Evolutionary conservation across 352 stramenopile genomes (phyloP).

Genomic region (Achlya hypogyna): DNA sequence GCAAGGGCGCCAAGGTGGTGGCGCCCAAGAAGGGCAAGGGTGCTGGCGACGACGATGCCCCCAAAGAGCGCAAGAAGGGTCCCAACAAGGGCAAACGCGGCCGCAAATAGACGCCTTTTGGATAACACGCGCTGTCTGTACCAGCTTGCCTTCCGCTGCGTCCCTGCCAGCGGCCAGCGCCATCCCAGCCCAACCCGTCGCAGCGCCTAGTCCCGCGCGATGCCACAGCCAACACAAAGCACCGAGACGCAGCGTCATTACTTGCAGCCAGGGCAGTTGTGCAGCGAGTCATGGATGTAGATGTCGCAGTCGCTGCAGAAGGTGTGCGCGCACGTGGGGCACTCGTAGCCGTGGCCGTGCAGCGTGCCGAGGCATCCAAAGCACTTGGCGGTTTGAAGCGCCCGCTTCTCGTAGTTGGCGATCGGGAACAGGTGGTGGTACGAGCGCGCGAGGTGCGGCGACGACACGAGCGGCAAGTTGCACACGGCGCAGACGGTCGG

Average conservation of each 20-base stretch:
- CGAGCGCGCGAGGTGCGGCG: conserved; percentile 93
- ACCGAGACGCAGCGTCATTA: no score
- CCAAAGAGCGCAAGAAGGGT: not conserved
- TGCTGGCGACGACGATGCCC: not conserved
- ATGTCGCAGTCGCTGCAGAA: conserved; percentile 97
- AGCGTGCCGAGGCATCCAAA: conserved; percentile 69
- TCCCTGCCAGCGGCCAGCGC: no score
- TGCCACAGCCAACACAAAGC: no score
- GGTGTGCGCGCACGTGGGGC: conserved; percentile 80
- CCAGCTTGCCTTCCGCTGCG: no score
- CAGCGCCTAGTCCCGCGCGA: no score
- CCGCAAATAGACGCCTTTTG: not conserved
- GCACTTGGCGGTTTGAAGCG: conserved; percentile 39
- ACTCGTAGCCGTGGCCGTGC: conserved; percentile 58
- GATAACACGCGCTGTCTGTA: not conserved
- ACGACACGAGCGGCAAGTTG: conserved; percentile 93
- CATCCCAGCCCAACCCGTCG: no score
- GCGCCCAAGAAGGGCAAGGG: not conserved
- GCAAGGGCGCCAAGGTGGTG: conserved; percentile 33
- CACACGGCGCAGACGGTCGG: conserved; percentile 95
- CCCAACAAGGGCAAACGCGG: not conserved
- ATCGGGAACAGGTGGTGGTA: conserved; percentile 99
- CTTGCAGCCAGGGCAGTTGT: conserved; percentile 96
- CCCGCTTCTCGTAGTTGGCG: conserved; percentile 82
- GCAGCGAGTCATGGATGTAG: conserved; percentile 96